Conservation (phyloP, 2,329 filamentous ascomycete genomes). For the Coccinonectria pachysandricola region DNA sequence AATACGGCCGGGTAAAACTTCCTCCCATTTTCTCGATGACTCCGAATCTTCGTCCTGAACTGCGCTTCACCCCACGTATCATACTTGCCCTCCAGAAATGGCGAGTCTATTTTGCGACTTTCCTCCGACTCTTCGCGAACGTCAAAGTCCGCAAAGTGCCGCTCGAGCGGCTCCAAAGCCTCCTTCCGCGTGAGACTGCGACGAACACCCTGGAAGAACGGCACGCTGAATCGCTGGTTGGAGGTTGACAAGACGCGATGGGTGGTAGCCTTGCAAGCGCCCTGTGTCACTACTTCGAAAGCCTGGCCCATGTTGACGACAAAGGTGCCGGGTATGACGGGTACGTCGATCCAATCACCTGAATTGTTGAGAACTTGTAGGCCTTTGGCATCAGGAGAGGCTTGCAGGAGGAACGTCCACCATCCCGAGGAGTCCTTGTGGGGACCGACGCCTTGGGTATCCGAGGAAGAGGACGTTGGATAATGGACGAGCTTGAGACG, state of each 20-base stretch:
- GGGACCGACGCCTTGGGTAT: conserved; percentile 45
- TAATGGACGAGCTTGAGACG: conserved; percentile 50
- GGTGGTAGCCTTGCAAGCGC: conserved; percentile 42
- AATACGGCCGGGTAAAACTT: conserved; percentile 38
- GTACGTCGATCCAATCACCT: conserved; percentile 40
- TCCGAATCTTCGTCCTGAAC: conserved; percentile 42
- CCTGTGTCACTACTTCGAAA: conserved; percentile 46
- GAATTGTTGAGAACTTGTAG: conserved; percentile 40
- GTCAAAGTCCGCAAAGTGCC: conserved; percentile 24
- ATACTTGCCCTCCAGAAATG: conserved; percentile 38
- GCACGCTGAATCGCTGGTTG: conserved; percentile 30
- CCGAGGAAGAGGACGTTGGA: conserved; percentile 20
- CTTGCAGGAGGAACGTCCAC: conserved; percentile 55
- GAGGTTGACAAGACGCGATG: conserved; percentile 29
- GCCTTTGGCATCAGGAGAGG: conserved; percentile 38
- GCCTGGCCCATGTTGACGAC: conserved; percentile 50
- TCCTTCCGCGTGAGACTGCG: conserved; percentile 33
- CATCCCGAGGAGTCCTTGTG: conserved; percentile 55
- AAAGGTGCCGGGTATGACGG: conserved; percentile 36
- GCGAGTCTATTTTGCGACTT: conserved; percentile 33
- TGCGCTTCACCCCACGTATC: conserved; percentile 46
- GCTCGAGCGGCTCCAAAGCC: conserved; percentile 27
- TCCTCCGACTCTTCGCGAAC: conserved; percentile 23
- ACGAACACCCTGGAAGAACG: conserved; percentile 40
- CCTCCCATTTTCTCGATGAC: conserved; percentile 37